Base-by-base conservation (phyloP, 2,329 filamentous ascomycete species). In the Epichloe festucae region DNA sequence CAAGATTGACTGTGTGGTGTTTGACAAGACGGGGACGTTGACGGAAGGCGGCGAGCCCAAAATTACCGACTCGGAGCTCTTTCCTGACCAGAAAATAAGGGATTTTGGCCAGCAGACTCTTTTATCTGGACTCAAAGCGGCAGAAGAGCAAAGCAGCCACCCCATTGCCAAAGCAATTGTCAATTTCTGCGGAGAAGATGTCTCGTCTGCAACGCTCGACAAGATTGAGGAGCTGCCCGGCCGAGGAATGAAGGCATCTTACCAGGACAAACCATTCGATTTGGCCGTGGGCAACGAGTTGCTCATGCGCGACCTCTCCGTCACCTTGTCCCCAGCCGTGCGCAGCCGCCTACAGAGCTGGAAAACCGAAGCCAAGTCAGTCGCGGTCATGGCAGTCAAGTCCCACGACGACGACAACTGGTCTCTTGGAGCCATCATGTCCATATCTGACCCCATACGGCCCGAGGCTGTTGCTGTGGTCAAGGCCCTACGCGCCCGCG, bases 11-110 rank as follows among this genome's bases (percentile, higher is more conserved):
- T 84, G 83, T 49, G 82, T 93, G 40, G 85, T 93, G 1, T 93
- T 94, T 63, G 88, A 94, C 73, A 93, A 94, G 73, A 94, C 88
- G 0, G 88, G 88, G 1, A 94, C 88, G 0, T 70, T 94, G 53
- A 93, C 88, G 0, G 72, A 84, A 59, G 73, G 85, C 4, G 85
- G 84, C 6, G 82, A 87, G 57, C 85, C 87, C 0, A 78, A 73
- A 31, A 81, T 91, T 21, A 86, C 80, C 0, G 76, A 81, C 56
- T 70, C 69, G 11, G 60, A 66, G 41, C 49, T 76, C 3, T 73
- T 72, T 43, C 65, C 66, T 0, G 66, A 65, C 40, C 55, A 52
- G 19, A 49, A 41, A 8, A 46, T 58, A 7, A 54, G 52, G 27
- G 54, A 59, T 10, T 56, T 61, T 11, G 59, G 60, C 31, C 61